Evolutionary conservation across 1,139 yeast species (phyloP), one percentile per base, ranked within the genome.

Genomic region (Sugiyamaella grinbergsii): DNA sequence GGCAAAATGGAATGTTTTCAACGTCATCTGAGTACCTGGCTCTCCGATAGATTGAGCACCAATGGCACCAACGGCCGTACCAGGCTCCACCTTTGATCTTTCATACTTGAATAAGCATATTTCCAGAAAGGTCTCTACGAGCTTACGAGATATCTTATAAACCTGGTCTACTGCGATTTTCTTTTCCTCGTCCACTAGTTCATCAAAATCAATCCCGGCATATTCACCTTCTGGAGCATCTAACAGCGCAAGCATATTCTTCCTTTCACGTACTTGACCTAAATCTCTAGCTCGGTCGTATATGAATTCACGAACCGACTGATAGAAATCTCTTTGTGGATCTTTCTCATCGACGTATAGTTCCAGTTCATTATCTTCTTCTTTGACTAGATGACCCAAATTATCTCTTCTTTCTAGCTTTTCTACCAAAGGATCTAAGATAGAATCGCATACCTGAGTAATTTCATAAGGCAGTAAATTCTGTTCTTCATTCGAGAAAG

Each of bases 41-140:
- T 93, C 98, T 73, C 98, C 98, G 74, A 93, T 93, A 31, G 96
- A 88, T 66, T 93, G 98, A 0, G 98, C 98, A 58, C 98, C 98
- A 72, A 93, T 91, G 13, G 98, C 98, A 58, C 98, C 98, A 46
- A 93, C 98, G 2, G 99, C 98, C 6, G 98, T 93, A 58, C 98
- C 99, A 1, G 99, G 98, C 67, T 94, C 99, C 19, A 94, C 98
- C 70, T 84, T 85, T 11, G 99, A 96, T 60, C 85, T 79, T 51
- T 82, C 83, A 63, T 93, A 94, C 70, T 94, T 94, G 61, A 77
- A 75, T 55, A 93, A 76, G 62, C 97, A 88, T 59, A 85, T 81
- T 45, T 79, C 77, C 64, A 94, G 73, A 70, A 94, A 94, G 55
- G 76, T 79, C n/a, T 70, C 69, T 16, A 93, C 79, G 55, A 85